Base-by-base conservation (phyloP, 225 moss, liverwort and hornwort species). In the Ulota crispa region DNA sequence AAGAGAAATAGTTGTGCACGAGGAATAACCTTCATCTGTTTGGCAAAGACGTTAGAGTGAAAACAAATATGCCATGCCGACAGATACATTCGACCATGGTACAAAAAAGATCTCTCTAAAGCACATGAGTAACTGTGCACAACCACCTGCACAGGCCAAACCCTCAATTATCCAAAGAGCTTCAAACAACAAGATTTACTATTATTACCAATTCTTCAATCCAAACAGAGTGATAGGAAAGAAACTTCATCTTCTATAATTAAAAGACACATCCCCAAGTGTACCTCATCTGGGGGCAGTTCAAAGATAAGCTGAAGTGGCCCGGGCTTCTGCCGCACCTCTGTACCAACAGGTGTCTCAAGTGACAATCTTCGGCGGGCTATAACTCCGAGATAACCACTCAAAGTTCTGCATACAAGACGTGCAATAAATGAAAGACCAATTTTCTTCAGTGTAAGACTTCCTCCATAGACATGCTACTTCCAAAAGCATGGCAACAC, bases 241-340 rank as follows among this genome's bases (percentile, higher is more conserved):
- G 73, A 60, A 47, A 3, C 36, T 75, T 37, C 60, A 28, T 75
- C 70, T 64, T 36, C 20, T 34, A 68, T 21, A 18, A 70, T 4
- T 3, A 13, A 53, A 56, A 77, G 43, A 53, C 10, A 47, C 13
- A 76, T 75, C 45, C 45, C 70, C 70, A 55, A 81, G 14, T 30
- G 53, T 87, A 96, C 95, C 95, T 96, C 95, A 84, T 96, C 95
- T 78, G 92, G 95, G 80, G 95, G 93, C 47, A 89, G 81, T 36
- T 80, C 84, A 83, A 96, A 96, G 72, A 94, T 93, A 34, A 85
- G 91, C 86, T 96, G 95, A 69, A 96, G 94, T 87, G 93, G 92
- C 42, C 95, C 95, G 41, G 95, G 95, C 72, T 96, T 96, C 83
- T 96, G 95, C 70, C 94, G 90, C 83, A 96, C 95, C 89, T 96